phyloP scores from a whole-genome alignment of 257 asterid species.

The Mitragyna speciosa region DNA sequence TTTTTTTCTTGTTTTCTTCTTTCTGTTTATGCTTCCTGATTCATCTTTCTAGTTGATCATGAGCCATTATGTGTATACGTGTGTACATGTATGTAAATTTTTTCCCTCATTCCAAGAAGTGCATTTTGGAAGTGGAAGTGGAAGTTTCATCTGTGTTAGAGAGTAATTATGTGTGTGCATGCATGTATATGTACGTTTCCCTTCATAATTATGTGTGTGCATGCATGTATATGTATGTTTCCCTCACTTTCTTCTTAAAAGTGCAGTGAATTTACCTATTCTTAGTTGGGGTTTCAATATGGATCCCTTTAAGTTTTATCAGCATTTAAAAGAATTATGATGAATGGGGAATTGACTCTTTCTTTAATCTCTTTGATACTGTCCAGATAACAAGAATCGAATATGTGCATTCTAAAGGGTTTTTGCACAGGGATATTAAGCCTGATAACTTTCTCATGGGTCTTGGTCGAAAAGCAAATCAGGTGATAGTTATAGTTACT shows the following conservation, averaged over 20 bases:
- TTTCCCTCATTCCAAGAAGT: not conserved
- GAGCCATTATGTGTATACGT: not conserved
- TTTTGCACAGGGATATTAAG: constrained; percentile 88
- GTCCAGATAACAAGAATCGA: constrained; percentile 79
- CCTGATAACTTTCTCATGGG: constrained; percentile 99
- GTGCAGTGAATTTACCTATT: not conserved
- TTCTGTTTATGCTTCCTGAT: not conserved
- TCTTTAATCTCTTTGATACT: constrained; percentile 8
- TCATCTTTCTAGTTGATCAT: not conserved
- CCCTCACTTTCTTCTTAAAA: not conserved
- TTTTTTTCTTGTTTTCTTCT: not conserved
- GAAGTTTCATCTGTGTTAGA: not conserved
- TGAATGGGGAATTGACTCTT: not conserved
- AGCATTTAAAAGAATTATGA: not conserved
- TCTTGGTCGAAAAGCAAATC: constrained; percentile 96
- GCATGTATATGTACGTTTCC: not conserved
- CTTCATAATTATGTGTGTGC: not conserved
- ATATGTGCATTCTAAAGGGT: constrained; percentile 90
- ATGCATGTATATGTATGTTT: not conserved
- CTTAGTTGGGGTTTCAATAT: not conserved
- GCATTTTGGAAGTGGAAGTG: not conserved
- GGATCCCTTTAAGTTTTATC: not conserved
- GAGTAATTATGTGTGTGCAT: not conserved
- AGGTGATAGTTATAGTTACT: constrained; percentile 49
- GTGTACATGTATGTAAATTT: not conserved